Conservation (phyloP, 1,284 basidiomycete species). For the Boletellus deceptivus region DNA sequence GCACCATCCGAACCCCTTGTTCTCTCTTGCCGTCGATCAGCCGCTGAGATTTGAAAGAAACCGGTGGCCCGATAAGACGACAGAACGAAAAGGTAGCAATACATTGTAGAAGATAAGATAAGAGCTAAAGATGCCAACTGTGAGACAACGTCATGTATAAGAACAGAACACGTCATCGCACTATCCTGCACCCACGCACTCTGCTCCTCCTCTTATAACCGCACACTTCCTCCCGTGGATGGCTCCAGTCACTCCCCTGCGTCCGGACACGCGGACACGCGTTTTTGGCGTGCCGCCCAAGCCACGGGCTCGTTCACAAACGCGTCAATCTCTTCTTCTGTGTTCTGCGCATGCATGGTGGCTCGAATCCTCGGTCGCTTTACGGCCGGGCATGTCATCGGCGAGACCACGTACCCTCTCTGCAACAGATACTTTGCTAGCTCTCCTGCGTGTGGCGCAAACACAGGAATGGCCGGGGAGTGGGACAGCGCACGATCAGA, state of each 20-base stretch:
- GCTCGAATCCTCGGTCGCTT: conserved; percentile 16
- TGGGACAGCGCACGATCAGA: background rate
- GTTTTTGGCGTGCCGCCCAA: conserved; percentile 6
- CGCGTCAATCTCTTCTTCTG: conserved; percentile 15
- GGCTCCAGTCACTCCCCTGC: background rate
- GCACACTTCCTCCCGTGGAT: conserved; percentile 4
- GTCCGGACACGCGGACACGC: background rate
- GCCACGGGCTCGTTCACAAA: conserved; percentile 10
- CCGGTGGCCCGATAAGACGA: too few relatives aligned
- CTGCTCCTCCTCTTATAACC: background rate
- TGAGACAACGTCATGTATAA: too few relatives aligned
- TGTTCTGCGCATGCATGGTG: conserved; percentile 20
- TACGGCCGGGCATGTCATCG: conserved; percentile 14
- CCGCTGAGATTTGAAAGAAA: too few relatives aligned
- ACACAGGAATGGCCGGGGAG: conserved; percentile 23
- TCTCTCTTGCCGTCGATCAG: too few relatives aligned
- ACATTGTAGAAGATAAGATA: too few relatives aligned
- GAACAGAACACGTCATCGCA: background rate
- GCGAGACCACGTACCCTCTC: conserved; percentile 15
- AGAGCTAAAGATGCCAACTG: too few relatives aligned
- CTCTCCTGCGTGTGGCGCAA: conserved; percentile 8
- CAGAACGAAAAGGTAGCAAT: too few relatives aligned
- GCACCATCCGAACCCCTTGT: too few relatives aligned
- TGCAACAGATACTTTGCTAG: conserved; percentile 9
- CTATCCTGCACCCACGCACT: background rate